phyloP scores from a whole-genome alignment of 495 filamentous ascomycete species.

The Chaetomium tenue region DNA sequence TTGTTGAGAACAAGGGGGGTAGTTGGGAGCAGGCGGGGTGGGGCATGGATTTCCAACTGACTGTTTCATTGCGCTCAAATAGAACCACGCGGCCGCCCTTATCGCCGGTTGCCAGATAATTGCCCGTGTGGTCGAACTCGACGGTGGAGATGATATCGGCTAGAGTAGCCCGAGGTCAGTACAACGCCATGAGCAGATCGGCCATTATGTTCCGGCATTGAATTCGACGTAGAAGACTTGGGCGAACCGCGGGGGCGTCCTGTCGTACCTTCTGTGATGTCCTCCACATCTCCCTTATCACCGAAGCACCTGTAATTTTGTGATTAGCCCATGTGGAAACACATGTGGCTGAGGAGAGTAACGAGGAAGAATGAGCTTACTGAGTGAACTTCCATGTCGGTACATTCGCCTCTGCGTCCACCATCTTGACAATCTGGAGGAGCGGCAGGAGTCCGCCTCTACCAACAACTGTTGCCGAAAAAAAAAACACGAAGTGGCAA shows the following conservation, averaged over 20 bases:
- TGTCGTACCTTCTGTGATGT: constrained; percentile 93
- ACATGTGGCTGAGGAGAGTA: not conserved
- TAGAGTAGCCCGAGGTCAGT: constrained; percentile 43
- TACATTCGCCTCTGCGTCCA: constrained; percentile 87
- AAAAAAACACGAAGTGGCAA: constrained; percentile 21
- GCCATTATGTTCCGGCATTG: not conserved
- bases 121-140: constrained; percentile 98
- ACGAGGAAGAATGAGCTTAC: constrained; percentile 55
- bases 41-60: constrained; percentile 45
- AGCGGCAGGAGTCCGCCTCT: constrained; percentile 30
- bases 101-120: constrained; percentile 96
- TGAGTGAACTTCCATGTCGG: constrained; percentile 99
- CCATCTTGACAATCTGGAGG: constrained; percentile 65
- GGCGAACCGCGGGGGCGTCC: not conserved
- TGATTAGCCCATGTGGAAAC: constrained; percentile 17
- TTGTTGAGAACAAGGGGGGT: not conserved
- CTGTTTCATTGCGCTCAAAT: constrained; percentile 97
- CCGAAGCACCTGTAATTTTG: constrained; percentile 78
- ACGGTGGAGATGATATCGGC: constrained; percentile 99
- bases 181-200: not conserved
- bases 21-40: not conserved
- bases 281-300: constrained; percentile 98
- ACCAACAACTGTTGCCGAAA: constrained; percentile 26
- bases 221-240: not conserved
- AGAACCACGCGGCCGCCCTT: constrained; percentile 95